Base-by-base conservation (phyloP, 257 asterid species). In the Linderniella brevidens region DNA sequence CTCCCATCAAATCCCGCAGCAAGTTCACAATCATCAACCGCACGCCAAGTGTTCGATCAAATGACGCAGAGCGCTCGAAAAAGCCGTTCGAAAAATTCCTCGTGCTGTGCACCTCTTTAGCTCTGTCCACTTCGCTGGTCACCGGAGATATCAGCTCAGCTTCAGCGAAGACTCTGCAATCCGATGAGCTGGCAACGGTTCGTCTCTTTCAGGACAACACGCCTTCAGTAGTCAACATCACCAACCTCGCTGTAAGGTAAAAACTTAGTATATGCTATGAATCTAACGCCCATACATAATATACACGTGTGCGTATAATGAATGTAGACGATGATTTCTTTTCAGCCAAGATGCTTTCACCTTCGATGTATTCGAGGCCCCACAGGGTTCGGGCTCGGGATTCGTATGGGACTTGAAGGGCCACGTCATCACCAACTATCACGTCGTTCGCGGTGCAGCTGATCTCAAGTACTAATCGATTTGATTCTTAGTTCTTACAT, bases 311-410 rank as follows among this genome's bases (percentile, higher is more conserved):
- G 32, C 32, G 6, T 25, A 6, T 25, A 25, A 25, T 25, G 32
- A 25, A 25, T 25, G 32, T 25, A 6, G 4, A 2, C 32, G 32
- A 25, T 6, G 32, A 5, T 41, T 50, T 57, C 52, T 45, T 54
- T 65, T 49, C 50, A 90, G 96, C 80, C 94, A 90, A 72, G 99
- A 90, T 41, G 86, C 80, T 9, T 85, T 90, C 63, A 90, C 98
- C 0, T 68, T 84, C 68, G 96, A 90, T 70, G 73, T 90, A 54
- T 64, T 90, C 65, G 93, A 85, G 82, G 96, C 85, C 59, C 96
- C 96, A 13, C 99, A 85, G 62, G 99, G 96, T 38, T 85, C 96
- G 3, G 99, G 99, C 40, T 90, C 99, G 20, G 99, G 99, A 53
- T 90, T 90, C 57, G 76, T 85, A 15, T 85, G 99, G 99, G 96